These are phyloP conservation scores for Rosa multiflora DNA, from an alignment of 306 rosid species.

Conservation along the genomic window DNA sequence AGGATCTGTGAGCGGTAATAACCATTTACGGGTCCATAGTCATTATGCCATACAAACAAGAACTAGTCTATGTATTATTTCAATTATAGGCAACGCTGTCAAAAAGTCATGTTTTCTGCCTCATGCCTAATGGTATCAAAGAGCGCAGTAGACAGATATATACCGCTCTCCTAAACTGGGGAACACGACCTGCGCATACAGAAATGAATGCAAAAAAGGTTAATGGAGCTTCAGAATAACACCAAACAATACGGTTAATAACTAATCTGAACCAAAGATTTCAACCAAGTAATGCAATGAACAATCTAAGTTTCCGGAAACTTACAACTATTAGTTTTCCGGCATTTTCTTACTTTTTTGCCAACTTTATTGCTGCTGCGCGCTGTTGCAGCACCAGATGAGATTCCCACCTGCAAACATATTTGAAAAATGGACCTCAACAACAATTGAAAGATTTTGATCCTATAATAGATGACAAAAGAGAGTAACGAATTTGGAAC, in stretches of 20 bases:
- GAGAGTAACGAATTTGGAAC: not conserved
- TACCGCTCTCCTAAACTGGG: constrained; percentile 70
- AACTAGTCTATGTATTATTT: not conserved
- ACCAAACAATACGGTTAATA: no score
- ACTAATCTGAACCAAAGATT: not conserved
- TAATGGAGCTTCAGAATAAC: not conserved
- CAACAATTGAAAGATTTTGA: not conserved
- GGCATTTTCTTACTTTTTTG: constrained; percentile 63
- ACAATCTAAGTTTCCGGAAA: no score
- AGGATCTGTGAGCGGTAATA: not conserved
- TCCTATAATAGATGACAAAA: not conserved
- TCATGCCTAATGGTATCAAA: constrained; percentile 57
- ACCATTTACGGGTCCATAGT: not conserved
- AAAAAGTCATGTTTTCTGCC: constrained; percentile 55
- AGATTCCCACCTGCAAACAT: constrained; percentile 65
- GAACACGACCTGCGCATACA: constrained; percentile 47
- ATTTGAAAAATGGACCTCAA: not conserved
- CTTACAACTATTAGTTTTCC: constrained; percentile 79
- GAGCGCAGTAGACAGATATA: constrained; percentile 48
- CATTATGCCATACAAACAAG: not conserved
- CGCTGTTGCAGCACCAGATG: constrained; percentile 78
- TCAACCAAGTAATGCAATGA: not conserved
- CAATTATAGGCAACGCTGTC: not conserved
- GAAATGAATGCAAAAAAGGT: not conserved
- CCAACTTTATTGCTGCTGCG: constrained; percentile 66